Base-by-base conservation (phyloP, 345 rosid species). In the Syzygium aqueum region DNA sequence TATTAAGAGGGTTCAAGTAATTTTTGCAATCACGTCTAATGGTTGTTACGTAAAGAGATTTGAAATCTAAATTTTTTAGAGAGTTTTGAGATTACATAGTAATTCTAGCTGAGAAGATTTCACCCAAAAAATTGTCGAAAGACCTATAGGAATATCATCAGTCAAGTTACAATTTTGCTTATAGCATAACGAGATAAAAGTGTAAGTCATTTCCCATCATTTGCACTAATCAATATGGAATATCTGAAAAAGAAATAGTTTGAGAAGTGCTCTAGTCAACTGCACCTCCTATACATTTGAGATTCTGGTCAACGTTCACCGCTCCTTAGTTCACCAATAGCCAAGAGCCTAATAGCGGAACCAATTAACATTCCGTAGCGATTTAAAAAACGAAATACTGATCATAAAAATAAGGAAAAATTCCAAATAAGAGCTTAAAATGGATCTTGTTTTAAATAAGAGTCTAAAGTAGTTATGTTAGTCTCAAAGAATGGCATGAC, bases 1-100 rank as follows among this genome's bases (percentile, higher is more conserved):
- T 43, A 43, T 43, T 43, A 0, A 43, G 46, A 43, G 46, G 46
- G 46, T 5, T 43, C 46, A 43, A 43, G 46, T 43, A 43, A 43
- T 43, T 67, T 17, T 0, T 0, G 5, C 6, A 30, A 16, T 67
- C 2, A 1, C 8, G 23, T 33, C 8, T 2, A 1, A 67, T 33
- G 17, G 12, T 30, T 3, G 3, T 33, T 67, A 5, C 0, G 1
- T 33, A 43, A 43, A 67, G 46, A 33, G 46, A 67, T 33, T 33
- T 33, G 1, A 43, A 30, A 67, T 67, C 17, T 22, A 30, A 67
- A 43, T 43, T 17, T 67, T 67, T 0, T 30, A 21, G 12, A 30
- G 3, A 67, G 7, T 67, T 33, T 8, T 4, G 23, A 23, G 2
- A 33, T 21, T 17, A 17, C 2, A 67, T 17, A 46, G 6, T 33